These are phyloP conservation scores for Pseudogymnoascus sp. DNA, from an alignment of 2,329 filamentous ascomycete genomes.

Conservation along the genomic window DNA sequence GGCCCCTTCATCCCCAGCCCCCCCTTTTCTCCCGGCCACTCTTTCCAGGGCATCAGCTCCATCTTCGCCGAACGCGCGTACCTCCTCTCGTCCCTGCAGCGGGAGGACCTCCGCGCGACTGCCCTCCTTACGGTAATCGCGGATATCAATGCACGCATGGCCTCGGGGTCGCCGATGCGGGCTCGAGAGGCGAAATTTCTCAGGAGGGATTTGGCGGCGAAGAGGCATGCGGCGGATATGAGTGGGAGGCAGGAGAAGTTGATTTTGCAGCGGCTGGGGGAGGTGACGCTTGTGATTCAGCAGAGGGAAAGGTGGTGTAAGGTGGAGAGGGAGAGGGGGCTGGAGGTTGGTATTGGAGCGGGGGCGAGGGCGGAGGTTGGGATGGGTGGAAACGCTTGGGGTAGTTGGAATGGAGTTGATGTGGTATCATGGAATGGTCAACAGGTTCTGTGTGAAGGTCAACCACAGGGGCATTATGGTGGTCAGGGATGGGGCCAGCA, in stretches of 20 bases:
- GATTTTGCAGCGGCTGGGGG: neutral
- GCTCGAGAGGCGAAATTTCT: neutral
- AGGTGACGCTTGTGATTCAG: neutral
- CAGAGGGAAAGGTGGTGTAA: neutral
- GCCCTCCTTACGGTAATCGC: neutral
- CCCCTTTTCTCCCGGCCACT: neutral
- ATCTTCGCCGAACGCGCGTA: neutral
- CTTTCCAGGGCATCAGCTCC: neutral
- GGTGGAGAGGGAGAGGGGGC: neutral
- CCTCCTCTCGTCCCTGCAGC: neutral
- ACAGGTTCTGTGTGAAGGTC: neutral
- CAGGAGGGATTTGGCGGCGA: neutral
- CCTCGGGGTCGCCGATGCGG: neutral
- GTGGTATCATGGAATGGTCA: neutral
- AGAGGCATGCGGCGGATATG: neutral
- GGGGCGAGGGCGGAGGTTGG: neutral
- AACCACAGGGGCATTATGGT: neutral
- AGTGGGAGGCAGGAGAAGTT: neutral
- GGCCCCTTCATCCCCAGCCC: neutral
- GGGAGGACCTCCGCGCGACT: neutral
- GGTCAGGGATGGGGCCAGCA: neutral
- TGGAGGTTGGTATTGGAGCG: neutral
- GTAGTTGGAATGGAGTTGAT: neutral
- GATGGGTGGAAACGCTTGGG: neutral
- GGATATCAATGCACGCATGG: neutral